Evolutionary conservation across 2,329 filamentous ascomycete genomes (phyloP).

Genomic region (Bipolaris bicolor): DNA sequence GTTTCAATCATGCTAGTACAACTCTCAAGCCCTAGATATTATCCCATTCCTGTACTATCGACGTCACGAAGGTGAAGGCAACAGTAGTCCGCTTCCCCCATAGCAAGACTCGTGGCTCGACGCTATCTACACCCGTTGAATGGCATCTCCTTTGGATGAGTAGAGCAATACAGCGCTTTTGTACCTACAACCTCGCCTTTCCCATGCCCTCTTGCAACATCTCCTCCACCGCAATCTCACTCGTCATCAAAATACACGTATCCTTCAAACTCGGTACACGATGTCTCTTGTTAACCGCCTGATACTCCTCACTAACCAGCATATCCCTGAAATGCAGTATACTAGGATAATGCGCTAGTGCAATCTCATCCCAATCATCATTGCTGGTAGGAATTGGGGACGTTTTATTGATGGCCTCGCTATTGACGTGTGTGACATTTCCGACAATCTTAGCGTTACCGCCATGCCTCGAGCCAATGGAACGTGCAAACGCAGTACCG

Average conservation of each 20-base stretch:
- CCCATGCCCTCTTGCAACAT: conserved; percentile 8
- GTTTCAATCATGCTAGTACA: too few species aligned
- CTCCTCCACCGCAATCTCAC: conserved; percentile 52
- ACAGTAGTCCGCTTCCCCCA: too few species aligned
- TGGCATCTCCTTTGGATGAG: too few species aligned
- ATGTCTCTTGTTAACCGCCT: conserved; percentile 61
- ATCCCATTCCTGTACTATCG: too few species aligned
- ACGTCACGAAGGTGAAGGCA: too few species aligned
- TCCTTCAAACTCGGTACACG: conserved; percentile 59
- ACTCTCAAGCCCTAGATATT: too few species aligned
- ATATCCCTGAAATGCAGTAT: conserved; percentile 68
- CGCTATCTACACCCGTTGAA: too few species aligned
- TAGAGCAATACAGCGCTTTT: not conserved
- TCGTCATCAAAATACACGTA: conserved; percentile 62
- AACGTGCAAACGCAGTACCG: conserved; percentile 59
- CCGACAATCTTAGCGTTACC: conserved; percentile 68
- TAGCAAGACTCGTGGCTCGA: too few species aligned
- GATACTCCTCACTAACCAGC: conserved; percentile 63
- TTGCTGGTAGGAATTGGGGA: conserved; percentile 18
- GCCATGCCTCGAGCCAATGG: conserved; percentile 60
- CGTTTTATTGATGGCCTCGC: conserved; percentile 7
- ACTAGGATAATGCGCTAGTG: conserved; percentile 68
- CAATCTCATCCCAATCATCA: conserved; percentile 66
- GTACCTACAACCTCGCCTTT: conserved; percentile 15
- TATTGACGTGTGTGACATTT: conserved; percentile 53